Base-by-base conservation (phyloP, 805 yeast genomes). In the Clavispora santaluciae region DNA sequence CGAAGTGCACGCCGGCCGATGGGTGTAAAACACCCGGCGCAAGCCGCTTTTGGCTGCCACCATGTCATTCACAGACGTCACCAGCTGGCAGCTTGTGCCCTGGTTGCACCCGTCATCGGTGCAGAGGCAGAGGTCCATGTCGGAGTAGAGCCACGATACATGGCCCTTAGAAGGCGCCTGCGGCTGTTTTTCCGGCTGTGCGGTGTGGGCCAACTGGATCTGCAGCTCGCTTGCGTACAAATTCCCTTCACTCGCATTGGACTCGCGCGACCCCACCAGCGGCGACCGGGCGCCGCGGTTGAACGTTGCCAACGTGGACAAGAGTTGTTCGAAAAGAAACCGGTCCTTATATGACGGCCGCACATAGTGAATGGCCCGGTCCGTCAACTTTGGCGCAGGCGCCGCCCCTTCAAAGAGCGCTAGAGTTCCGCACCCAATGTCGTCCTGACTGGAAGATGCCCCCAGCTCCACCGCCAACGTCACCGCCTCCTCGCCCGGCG, bases 91-190 rank as follows among this genome's bases (percentile, higher is more conserved):
- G 17, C 23, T 36, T n/a, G 21, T 9, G n/a, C 39, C 46, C 20
- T 43, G 48, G 5, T 33, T 42, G 26, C 45, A 47, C 12, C 17
- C 13, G 12, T 50, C 53, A 22, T 43, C 49, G 42, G 40, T 48
- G 16, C 53, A 43, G 12, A 50, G 43, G 5, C 42, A 35, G 22
- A 42, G 43, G 31, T 45, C 44, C 12, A 23, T 22, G 35, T 50
- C 54, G 22, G 53, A 46, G 30, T 44, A 42, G 7, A 50, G 45
- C 54, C 54, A 50, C 26, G 45, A 42, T 5, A 42, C 33, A 12
- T 42, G 41, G 12, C 26, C 34, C 22, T 35, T 40, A 11, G 24
- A 24, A 17, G 21, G 35, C 16, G 12, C 3, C 17, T 8, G n/a
- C 17, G 22, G 15, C 26, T 20, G 15, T 9, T 23, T 29, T 10